Evolutionary conservation across 352 stramenopile species (phyloP).

Genomic region (Hyaloperonospora arabidopsidis): DNA sequence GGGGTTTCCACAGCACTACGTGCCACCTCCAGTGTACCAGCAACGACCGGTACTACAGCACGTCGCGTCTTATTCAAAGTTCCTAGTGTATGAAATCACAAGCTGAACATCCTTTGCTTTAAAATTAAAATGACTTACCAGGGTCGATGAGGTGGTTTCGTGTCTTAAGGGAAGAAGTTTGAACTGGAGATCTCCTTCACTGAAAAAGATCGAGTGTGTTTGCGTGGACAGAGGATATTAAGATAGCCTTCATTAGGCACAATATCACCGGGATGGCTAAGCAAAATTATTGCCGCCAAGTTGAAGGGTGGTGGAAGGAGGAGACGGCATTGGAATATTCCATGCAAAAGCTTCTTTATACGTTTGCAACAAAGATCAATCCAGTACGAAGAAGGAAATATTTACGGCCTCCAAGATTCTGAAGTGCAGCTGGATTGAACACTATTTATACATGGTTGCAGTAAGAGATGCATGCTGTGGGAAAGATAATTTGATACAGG

Average conservation of each 20-base stretch:
- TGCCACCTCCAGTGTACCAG: conserved; percentile 1
- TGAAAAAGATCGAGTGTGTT: not conserved
- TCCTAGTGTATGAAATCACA: not conserved
- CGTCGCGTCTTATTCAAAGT: not conserved
- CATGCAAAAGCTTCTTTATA: not conserved
- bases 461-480: not conserved
- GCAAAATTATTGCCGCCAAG: not conserved
- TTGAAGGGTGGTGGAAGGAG: not conserved
- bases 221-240: not conserved
- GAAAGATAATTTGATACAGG: not conserved
- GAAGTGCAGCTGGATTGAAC: not conserved
- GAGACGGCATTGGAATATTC: not conserved
- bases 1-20: conserved; percentile 5
- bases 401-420: not conserved
- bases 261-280: not conserved
- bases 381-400: not conserved
- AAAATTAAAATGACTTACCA: not conserved
- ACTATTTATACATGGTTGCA: not conserved
- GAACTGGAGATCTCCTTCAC: not conserved
- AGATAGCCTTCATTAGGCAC: not conserved
- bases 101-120: not conserved
- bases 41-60: not conserved
- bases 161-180: not conserved
- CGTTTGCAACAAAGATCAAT: not conserved
- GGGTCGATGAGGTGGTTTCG: too few species aligned